A percentile compares a stretch with the other conserved stretches of the same genome.
Conservation (phyloP, 352 stramenopile species). For the Phytopythium vexans region DNA sequence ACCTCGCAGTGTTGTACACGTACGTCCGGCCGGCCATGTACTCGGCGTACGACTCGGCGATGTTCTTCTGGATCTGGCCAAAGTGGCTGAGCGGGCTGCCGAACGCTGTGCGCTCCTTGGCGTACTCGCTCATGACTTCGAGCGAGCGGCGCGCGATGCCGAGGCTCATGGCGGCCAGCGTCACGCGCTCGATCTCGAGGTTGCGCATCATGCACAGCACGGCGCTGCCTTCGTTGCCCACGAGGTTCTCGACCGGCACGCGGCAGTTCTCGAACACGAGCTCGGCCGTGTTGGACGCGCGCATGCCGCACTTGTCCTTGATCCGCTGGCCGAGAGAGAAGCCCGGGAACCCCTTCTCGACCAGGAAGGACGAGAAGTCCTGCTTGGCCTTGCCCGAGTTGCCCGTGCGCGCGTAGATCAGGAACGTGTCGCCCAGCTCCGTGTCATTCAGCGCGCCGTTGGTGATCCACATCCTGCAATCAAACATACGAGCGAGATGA, state of each 20-base stretch:
- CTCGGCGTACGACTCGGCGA: constrained; percentile 98
- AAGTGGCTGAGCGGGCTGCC: constrained; percentile 90
- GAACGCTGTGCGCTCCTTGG: constrained; percentile 94
- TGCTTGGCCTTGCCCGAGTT: constrained; percentile 75
- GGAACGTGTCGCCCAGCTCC: constrained; percentile 95
- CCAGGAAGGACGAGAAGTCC: constrained; percentile 97
- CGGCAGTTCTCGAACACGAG: constrained; percentile 98
- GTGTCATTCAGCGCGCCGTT: constrained; percentile 97
- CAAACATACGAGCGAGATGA: constrained; percentile 1
- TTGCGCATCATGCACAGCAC: constrained; percentile 95
- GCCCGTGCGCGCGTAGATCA: constrained; percentile 97
- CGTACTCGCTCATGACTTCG: constrained; percentile 96
- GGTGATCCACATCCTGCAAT: constrained; percentile 98
- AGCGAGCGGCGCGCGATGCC: constrained; percentile 96
- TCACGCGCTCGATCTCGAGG: constrained; percentile 98
- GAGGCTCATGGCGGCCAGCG: constrained; percentile 95
- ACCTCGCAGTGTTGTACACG: constrained; percentile 95
- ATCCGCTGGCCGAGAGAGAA: constrained; percentile 98
- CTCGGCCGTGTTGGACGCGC: constrained; percentile 96
- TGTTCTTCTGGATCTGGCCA: constrained; percentile 95
- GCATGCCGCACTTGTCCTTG: constrained; percentile 98
- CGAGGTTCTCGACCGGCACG: constrained; percentile 91
- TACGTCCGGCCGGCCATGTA: constrained; percentile 97
- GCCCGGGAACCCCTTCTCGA: constrained; percentile 96
- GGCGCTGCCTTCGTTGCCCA: constrained; percentile 77